phyloP scores from a whole-genome alignment of 2,329 filamentous ascomycete genomes.

The Clathrospora elynae region DNA sequence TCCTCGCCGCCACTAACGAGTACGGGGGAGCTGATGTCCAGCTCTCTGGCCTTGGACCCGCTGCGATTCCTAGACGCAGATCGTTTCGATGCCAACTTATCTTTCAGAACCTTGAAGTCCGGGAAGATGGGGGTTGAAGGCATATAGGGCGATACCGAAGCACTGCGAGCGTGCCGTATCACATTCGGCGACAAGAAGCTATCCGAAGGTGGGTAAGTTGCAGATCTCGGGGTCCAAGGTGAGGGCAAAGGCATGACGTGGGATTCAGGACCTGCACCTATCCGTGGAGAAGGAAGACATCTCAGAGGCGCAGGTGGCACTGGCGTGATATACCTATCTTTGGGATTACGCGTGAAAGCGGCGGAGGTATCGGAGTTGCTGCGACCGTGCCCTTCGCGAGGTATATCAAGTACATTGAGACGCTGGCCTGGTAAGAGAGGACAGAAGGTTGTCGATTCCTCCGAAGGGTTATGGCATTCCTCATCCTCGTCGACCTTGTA shows the following conservation, averaged over 20 bases:
- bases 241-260: conserved; percentile 28
- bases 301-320: conserved; percentile 55
- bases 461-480: conserved; percentile 74
- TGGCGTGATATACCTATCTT: conserved; percentile 75
- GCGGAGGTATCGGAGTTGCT: conserved; percentile 70
- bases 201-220: conserved; percentile 34
- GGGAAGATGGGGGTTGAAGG: conserved; percentile 35
- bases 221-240: conserved; percentile 34
- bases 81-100: conserved; percentile 38
- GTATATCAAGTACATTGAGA: conserved; percentile 83
- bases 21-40: conserved; percentile 42
- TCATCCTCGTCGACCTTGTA: conserved; percentile 83
- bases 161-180: conserved; percentile 37
- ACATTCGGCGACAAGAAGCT: conserved; percentile 31
- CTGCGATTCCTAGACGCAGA: conserved; percentile 30
- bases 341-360: conserved; percentile 76
- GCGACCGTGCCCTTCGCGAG: conserved; percentile 66
- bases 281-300: conserved; percentile 24
- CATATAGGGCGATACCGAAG: conserved; percentile 37
- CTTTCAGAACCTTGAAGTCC: conserved; percentile 42
- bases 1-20: conserved; percentile 42
- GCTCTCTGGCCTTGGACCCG: conserved; percentile 30
- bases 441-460: conserved; percentile 77
- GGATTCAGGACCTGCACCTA: conserved; percentile 22
- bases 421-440: conserved; percentile 86